Base-by-base conservation (phyloP, 1,284 basidiomycete species). In the Sphaerobolus stellatus region DNA sequence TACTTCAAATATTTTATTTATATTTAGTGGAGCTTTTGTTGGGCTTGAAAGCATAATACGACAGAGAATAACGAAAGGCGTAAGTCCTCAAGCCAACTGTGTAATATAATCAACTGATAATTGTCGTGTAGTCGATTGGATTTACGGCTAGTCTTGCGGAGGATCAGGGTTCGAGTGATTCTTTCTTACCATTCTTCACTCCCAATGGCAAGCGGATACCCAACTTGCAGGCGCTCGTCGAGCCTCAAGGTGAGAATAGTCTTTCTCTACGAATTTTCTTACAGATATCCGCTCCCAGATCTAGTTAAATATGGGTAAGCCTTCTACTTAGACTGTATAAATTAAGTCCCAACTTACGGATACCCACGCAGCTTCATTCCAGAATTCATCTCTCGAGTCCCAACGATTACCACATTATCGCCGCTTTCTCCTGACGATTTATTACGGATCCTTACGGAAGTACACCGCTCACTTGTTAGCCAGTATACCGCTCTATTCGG, bases 1-100 rank as follows among this genome's bases (percentile, higher is more conserved):
- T 66, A 95, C 93, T 1, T 85, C 90, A 18, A 94, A 96, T 64
- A 83, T 97, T 24, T 73, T 97, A 20, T 97, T 97, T 71, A 90
- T 97, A 56, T 69, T 95, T 11, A 94, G 91, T 45, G 94, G 95
- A 1, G 94, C 94, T 0, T 98, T 98, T 66, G 94, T 97, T 11
- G 95, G 95, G 1, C 72, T 98, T 44, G 94, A 98, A 31, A 82
- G 78, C 47, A 75, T 97, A 28, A 84, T 97, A 57, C 85, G 85
- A 62, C 78, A 86, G 48, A 79, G 94, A 33, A 76, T 92, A 18
- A 82, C 85, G 11, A 94, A 92, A 72, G 92, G 92, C 4, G 92
- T 93, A 65, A 65, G 88, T 73, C 52, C 48, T 30, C 29, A 41
- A 24, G 16, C 7, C 22, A 5, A 34, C n/a, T 56, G 28, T 50